phyloP scores from a whole-genome alignment of 208 protist species.

The Wallacemonas sp. region DNA sequence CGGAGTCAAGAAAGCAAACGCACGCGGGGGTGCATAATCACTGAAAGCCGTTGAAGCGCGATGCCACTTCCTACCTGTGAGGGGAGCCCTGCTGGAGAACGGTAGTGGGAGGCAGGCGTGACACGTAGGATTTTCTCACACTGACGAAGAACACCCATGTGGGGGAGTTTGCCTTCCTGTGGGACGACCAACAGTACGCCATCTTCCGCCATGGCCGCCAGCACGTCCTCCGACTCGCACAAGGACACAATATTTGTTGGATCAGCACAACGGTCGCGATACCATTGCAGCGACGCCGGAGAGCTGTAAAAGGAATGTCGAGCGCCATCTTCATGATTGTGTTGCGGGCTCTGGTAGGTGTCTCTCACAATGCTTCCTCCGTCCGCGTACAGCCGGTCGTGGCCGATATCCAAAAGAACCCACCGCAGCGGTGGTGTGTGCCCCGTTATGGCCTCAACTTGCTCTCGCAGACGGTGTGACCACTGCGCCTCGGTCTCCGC shows the following conservation, averaged over 20 bases:
- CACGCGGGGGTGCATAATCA: constrained; percentile 66
- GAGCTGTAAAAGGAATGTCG: constrained; percentile 10
- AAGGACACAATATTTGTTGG: constrained; percentile 19
- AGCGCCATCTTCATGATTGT: neutral
- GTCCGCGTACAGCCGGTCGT: constrained; percentile 49
- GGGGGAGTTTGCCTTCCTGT: constrained; percentile 78
- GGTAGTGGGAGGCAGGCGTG: constrained; percentile 16
- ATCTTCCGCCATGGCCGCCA: constrained; percentile 18
- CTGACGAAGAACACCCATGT: constrained; percentile 46
- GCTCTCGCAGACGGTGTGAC: constrained; percentile 7
- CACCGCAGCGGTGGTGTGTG: constrained; percentile 12
- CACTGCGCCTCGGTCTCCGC: neutral
- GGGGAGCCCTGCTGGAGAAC: constrained; percentile 37
- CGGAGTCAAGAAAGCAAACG: constrained; percentile 19
- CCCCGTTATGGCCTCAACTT: constrained; percentile 18
- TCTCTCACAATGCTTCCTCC: neutral
- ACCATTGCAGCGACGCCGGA: constrained; percentile 35
- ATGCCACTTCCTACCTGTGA: constrained; percentile 80
- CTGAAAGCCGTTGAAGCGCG: constrained; percentile 77
- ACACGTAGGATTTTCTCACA: constrained; percentile 62
- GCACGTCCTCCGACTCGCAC: constrained; percentile 40
- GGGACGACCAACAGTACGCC: constrained; percentile 72
- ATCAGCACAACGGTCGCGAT: constrained; percentile 13
- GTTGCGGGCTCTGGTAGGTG: neutral
- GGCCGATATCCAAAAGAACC: constrained; percentile 80